Evolutionary conservation across 371 early-diverging fungal genomes (phyloP).

Genomic region (Actinomortierella wolfii): DNA sequence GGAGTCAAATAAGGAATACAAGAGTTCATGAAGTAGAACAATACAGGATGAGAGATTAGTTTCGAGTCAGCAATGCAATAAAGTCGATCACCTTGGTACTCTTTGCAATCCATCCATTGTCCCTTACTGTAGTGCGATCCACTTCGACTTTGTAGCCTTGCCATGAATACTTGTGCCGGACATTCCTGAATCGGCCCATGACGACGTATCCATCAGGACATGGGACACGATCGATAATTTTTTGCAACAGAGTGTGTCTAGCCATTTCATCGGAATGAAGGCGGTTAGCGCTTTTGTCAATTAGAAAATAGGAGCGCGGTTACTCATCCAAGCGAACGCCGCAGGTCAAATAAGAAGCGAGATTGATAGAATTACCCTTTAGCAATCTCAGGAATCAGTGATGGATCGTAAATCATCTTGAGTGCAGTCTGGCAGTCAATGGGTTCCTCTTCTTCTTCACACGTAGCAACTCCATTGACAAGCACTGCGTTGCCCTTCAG

Average conservation of each 20-base stretch:
- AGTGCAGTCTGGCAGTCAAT: slow-evolving; percentile 18
- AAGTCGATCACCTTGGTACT: too few species aligned
- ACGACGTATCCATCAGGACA: slow-evolving; percentile 30
- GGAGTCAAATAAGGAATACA: not conserved
- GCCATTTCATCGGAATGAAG: not conserved
- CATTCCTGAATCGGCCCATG: slow-evolving; percentile 40
- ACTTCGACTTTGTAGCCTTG: slow-evolving; percentile 29
- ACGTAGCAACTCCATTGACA: slow-evolving; percentile 30
- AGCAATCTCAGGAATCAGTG: slow-evolving; percentile 22
- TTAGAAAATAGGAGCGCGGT: not conserved
- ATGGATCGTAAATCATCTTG: slow-evolving; percentile 26
- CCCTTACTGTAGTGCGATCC: slow-evolving; percentile 35
- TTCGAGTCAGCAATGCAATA: too few species aligned
- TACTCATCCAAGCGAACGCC: too few species aligned
- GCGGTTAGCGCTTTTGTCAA: not conserved
- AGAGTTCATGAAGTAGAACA: not conserved
- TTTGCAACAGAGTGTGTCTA: slow-evolving; percentile 32
- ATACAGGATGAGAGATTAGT: too few species aligned
- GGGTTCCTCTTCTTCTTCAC: slow-evolving; percentile 37
- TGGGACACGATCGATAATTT: slow-evolving; percentile 34
- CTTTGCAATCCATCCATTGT: too few species aligned
- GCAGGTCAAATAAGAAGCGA: too few species aligned
- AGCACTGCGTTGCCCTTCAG: slow-evolving; percentile 44
- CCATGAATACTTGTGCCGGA: slow-evolving; percentile 38
- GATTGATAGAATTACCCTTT: too few species aligned